phyloP scores from a whole-genome alignment of 2,329 filamentous ascomycete species.

The Pseudogymnoascus sp. region DNA sequence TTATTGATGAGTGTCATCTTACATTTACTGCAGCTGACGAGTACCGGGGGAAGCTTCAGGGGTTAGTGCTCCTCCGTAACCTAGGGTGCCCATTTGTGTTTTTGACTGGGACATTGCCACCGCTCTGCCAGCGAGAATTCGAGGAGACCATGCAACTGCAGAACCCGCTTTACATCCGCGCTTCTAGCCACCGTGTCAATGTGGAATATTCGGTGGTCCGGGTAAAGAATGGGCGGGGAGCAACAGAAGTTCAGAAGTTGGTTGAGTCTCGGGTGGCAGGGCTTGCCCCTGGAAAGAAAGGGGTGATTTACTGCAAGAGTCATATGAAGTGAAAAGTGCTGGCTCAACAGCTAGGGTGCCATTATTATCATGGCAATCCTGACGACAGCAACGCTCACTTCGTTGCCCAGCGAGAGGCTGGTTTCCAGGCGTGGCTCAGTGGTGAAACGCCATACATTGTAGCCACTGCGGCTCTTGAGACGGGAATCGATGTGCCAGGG shows the following conservation, averaged over 20 bases:
- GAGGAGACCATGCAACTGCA: constrained; percentile 1
- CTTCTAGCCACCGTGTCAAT: not conserved
- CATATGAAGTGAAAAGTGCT: constrained; percentile 4
- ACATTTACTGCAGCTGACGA: constrained; percentile 9
- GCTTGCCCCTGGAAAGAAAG: not conserved
- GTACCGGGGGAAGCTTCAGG: not conserved
- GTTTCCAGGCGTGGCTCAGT: not conserved
- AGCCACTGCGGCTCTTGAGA: constrained; percentile 19
- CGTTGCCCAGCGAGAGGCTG: constrained; percentile 3
- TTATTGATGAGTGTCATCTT: constrained; percentile 13
- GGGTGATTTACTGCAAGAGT: constrained; percentile 1
- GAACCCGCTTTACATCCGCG: not conserved
- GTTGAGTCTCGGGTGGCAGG: not conserved
- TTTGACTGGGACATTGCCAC: not conserved
- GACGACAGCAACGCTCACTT: not conserved
- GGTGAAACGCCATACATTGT: constrained; percentile 14
- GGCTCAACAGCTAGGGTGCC: constrained; percentile 8
- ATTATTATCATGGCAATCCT: constrained; percentile 2
- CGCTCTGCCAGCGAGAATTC: constrained; percentile 4
- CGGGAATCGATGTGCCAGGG: constrained; percentile 17
- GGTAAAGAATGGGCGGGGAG: not conserved
- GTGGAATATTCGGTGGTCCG: not conserved
- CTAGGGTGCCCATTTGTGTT: constrained; percentile 8
- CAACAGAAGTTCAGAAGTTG: not conserved
- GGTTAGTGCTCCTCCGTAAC: not conserved